phyloP scores from a whole-genome alignment of 345 rosid genomes.

The Boechera divaricarpa region DNA sequence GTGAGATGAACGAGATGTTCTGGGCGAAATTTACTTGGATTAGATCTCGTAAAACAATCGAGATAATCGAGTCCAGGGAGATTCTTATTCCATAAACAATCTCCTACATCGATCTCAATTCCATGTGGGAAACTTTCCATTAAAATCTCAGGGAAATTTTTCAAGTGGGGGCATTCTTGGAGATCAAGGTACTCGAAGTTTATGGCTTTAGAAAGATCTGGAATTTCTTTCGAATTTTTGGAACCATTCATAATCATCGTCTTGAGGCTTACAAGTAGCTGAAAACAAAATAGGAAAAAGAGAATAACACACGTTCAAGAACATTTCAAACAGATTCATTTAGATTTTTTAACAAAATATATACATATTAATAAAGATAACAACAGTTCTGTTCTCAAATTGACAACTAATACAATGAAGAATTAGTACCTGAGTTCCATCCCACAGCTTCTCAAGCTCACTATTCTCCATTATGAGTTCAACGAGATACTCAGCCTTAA shows the following conservation, averaged over 20 bases:
- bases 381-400: too few species aligned
- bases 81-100: background rate
- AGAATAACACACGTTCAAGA: background rate
- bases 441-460: conserved; percentile 28
- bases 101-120: background rate
- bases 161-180: background rate
- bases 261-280: conserved; percentile 7
- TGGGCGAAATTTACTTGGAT: background rate
- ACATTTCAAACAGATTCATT: background rate
- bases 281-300: background rate
- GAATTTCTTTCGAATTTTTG: background rate
- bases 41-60: background rate
- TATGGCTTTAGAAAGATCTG: conserved; percentile 3
- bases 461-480: background rate
- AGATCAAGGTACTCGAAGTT: background rate
- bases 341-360: too few species aligned
- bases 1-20: background rate
- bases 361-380: too few species aligned
- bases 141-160: background rate
- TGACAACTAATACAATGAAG: too few species aligned
- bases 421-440: conserved; percentile 15
- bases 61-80: background rate
- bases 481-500: conserved; percentile 5
- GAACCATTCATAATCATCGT: background rate
- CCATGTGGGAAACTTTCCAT: background rate